Evolutionary conservation across 2,329 filamentous ascomycete species (phyloP), one percentile per base, ranked within the genome.

Genomic region (Colletotrichum lentis): DNA sequence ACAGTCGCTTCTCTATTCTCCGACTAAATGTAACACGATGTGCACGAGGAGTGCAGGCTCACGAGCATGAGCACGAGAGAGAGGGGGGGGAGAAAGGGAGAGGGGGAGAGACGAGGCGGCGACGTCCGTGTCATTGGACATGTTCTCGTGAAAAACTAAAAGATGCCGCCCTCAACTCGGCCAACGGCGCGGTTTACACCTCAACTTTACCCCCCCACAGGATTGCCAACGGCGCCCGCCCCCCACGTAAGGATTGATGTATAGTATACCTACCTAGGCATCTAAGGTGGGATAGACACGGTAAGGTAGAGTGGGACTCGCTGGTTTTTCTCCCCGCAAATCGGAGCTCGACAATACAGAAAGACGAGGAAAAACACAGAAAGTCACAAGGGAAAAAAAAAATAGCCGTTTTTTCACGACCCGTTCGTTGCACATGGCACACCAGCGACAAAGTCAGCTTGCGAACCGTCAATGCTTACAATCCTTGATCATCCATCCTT

Each of bases 241-340:
- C 63, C 58, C 63, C 50, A 62, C 58, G 50, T 39, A 56, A 66
- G 37, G 22, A 62, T 47, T 47, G 41, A 18, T 47, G 3, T 31
- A 31, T 18, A 44, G 20, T 20, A 7, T 31, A 31, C 27, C 31
- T 31, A 31, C 31, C 8, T 35, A 35, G 31, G 31, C 31, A 35
- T 35, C 31, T 16, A 44, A 44, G 18, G 35, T 41, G 11, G 46
- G 35, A 24, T 31, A 35, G 31, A 35, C 31, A 35, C 31, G 31
- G 31, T 35, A 35, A 8, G 31, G 31, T 35, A 35, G 31, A 58
- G 41, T 58, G 55, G 41, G 47, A 44, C 39, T 59, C n/a, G 53
- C 46, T 64, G 62, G 44, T 20, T 31, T 35, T 57, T 56, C 64
- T 53, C 52, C 64, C 64, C 64, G 60, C 64, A 67, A 16, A 52